Evolutionary conservation across 345 rosid species (phyloP).

Genomic region (Salix viminalis): DNA sequence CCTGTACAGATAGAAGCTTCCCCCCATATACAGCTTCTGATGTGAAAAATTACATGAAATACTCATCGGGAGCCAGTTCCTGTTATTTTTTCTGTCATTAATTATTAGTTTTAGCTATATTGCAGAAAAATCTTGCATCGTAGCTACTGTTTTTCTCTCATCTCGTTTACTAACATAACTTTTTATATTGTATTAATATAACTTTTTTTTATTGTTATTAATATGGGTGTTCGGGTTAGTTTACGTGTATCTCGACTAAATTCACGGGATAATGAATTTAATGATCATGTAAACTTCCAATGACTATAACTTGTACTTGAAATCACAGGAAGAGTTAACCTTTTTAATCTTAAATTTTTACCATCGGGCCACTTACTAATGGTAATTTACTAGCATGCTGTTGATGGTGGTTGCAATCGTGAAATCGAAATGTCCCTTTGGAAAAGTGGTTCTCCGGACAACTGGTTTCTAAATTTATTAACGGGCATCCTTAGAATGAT

Average conservation of each 20-base stretch:
- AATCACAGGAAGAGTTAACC: too few species aligned
- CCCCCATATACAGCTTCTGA: slow-evolving; percentile 1
- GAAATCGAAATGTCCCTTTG: neutral
- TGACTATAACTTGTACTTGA: too few species aligned
- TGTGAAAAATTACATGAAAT: neutral
- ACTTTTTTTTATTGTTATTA: too few species aligned
- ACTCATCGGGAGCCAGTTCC: neutral
- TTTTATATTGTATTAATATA: too few species aligned
- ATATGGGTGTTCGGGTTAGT: too few species aligned
- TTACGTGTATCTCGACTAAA: too few species aligned
- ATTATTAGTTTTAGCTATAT: neutral
- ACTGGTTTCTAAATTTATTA: neutral
- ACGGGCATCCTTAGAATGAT: neutral
- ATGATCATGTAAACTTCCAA: too few species aligned
- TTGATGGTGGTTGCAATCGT: neutral
- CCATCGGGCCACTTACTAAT: too few species aligned
- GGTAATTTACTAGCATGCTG: neutral
- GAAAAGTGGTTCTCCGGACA: neutral
- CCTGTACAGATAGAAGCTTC: slow-evolving; percentile 23
- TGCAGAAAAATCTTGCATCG: neutral
- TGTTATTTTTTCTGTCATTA: neutral
- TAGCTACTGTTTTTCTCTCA: neutral
- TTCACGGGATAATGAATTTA: too few species aligned
- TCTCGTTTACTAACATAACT: neutral
- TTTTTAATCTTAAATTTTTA: too few species aligned